Base-by-base conservation (phyloP, 2,329 filamentous ascomycete species). In the Trichophyton mentagrophytes region DNA sequence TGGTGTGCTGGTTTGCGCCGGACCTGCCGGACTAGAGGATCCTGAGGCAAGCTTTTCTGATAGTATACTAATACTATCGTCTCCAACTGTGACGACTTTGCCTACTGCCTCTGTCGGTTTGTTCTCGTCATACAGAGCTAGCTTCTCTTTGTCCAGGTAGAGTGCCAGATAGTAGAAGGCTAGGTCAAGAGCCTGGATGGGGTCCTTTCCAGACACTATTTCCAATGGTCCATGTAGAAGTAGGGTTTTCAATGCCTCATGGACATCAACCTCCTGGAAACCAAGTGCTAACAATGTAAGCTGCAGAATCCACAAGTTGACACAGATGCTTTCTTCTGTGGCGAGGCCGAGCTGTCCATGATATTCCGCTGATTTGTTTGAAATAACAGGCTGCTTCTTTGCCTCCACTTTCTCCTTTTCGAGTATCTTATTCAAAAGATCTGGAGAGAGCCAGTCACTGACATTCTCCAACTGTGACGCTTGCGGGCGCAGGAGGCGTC, bases 111-210 rank as follows among this genome's bases (percentile, higher is more conserved):
- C 51, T 8, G 17, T 17, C 15, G 27, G 51, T 8, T 36, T 55
- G 51, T 17, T 33, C 13, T 60, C 46, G 20, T 87, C 84, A 70
- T 93, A 95, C 55, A 84, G 80, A 4, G 87, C 87, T 40, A 92
- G 78, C 66, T 91, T 86, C 0, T 85, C 81, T 64, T 79, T 76
- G 13, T 80, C 76, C 67, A 86, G 89, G 69, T 93, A 83, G 65
- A 89, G 78, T n/a, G 90, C 89, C 60, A 97, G 80, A 89, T 90
- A 96, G 67, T 96, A 89, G 20, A 99, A 72, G 27, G 88, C 85
- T 73, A 96, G 91, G 63, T 95, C 87, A 40, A 97, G 76, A 8
- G 91, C 90, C 88, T 90, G 95, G 13, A 90, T 81, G 49, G 80
- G 80, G 64, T 90, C 87, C 66, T 84, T 86, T 63, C 76, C 75